Evolutionary conservation across 2,329 filamentous ascomycete genomes (phyloP).

Genomic region (Botrytis elliptica): DNA sequence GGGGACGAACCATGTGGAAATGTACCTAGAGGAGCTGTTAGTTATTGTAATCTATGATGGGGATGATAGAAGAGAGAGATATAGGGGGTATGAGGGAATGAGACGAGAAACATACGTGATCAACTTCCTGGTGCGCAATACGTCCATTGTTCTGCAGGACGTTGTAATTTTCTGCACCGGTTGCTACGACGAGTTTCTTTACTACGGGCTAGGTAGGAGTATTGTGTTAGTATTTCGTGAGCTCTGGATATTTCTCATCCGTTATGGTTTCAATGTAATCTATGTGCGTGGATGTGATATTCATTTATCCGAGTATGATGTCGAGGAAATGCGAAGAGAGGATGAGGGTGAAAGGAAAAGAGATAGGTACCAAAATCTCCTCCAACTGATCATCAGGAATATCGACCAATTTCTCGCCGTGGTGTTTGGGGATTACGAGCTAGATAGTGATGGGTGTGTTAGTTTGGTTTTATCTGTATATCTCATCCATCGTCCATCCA

Average conservation of each 20-base stretch:
- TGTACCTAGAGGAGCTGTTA: slow-evolving; percentile 60
- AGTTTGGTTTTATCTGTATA: neutral
- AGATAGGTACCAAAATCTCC: slow-evolving; percentile 69
- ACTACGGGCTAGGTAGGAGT: slow-evolving; percentile 60
- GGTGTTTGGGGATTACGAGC: slow-evolving; percentile 95
- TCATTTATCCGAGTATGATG: neutral
- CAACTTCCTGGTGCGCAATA: slow-evolving; percentile 87
- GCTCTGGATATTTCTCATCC: neutral
- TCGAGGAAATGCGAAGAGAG: slow-evolving; percentile 10
- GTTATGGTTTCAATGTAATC: neutral
- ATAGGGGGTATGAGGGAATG: neutral
- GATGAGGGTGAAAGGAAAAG: slow-evolving; percentile 15
- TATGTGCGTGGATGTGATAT: neutral
- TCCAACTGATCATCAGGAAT: slow-evolving; percentile 84
- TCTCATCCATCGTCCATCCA: neutral
- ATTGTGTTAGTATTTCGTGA: neutral
- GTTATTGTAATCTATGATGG: neutral
- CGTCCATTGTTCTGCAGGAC: slow-evolving; percentile 94
- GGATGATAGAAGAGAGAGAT: neutral
- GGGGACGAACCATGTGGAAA: slow-evolving; percentile 75
- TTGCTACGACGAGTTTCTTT: slow-evolving; percentile 80
- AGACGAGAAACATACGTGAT: slow-evolving; percentile 66
- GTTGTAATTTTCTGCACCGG: slow-evolving; percentile 80
- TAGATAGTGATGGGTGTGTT: slow-evolving; percentile 14
- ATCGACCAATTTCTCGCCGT: slow-evolving; percentile 87